Conservation (phyloP, 768 basidiomycete species). For the Amanita thiersii region DNA sequence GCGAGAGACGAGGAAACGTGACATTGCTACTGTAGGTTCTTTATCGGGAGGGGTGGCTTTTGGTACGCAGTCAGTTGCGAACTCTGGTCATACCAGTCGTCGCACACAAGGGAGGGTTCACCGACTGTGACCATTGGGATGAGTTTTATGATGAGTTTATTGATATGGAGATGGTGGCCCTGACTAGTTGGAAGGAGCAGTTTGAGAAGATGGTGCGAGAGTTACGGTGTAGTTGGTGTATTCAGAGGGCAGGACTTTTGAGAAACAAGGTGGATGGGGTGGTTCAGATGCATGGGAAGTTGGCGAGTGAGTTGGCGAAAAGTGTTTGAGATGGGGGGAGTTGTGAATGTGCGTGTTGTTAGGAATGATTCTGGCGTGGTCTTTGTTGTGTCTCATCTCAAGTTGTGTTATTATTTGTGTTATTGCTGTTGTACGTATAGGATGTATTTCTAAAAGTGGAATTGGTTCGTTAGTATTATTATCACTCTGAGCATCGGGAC, state of each 20-base stretch:
- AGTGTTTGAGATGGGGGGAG: too few species aligned
- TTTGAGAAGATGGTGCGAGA: background rate
- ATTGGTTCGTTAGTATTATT: too few species aligned
- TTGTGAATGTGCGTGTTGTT: too few species aligned
- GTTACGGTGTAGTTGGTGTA: background rate
- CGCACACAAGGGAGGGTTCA: background rate
- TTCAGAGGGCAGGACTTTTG: background rate
- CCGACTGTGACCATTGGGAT: background rate
- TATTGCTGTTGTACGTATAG: too few species aligned
- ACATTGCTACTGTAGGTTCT: background rate
- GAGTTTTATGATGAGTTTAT: background rate
- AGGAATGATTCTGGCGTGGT: too few species aligned
- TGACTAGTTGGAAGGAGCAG: background rate
- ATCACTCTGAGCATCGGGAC: too few species aligned
- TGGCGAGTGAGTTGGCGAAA: too few species aligned
- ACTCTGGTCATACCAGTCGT: background rate
- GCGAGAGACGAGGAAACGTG: too few species aligned
- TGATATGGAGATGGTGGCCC: background rate
- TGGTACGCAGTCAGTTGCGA: background rate
- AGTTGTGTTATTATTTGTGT: too few species aligned
- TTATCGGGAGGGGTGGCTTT: background rate
- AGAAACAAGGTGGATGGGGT: background rate
- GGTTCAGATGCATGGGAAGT: background rate
- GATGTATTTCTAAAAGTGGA: too few species aligned
- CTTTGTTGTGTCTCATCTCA: too few species aligned